These are phyloP conservation scores for Sclerotinia nivalis DNA, from an alignment of 2,329 filamentous ascomycete species.

Conservation along the genomic window DNA sequence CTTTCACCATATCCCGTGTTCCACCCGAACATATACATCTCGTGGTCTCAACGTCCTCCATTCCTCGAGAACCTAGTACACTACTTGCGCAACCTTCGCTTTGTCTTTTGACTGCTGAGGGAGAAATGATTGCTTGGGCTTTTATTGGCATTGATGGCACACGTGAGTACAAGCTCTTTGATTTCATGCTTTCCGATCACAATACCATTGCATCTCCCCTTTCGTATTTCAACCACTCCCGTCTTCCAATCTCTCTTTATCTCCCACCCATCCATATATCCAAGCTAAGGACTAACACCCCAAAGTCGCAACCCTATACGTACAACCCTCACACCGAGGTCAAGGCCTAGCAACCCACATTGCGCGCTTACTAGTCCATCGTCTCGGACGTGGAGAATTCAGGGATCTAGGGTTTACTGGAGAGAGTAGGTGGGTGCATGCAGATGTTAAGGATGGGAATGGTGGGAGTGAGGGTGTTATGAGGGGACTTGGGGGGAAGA, in stretches of 20 bases:
- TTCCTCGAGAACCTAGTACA: constrained; percentile 34
- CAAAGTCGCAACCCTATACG: constrained; percentile 37
- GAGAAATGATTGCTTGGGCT: constrained; percentile 36
- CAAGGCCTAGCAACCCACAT: constrained; percentile 37
- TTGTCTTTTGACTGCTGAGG: constrained; percentile 28
- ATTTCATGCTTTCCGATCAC: too few species aligned
- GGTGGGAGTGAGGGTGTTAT: constrained; percentile 39
- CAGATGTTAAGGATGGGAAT: constrained; percentile 39
- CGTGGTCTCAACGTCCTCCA: constrained; percentile 37
- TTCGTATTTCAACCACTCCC: too few species aligned
- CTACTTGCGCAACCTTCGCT: constrained; percentile 34
- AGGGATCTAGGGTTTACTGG: constrained; percentile 35
- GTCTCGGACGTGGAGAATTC: constrained; percentile 33
- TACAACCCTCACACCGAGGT: constrained; percentile 35
- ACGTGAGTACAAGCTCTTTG: not conserved
- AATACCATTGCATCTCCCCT: too few species aligned
- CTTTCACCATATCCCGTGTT: constrained; percentile 32
- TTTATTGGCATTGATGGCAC: constrained; percentile 38
- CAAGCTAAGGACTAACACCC: not conserved
- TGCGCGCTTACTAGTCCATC: constrained; percentile 30
- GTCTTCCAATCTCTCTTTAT: too few species aligned
- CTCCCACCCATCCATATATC: not conserved
- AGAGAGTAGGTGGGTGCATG: constrained; percentile 37
- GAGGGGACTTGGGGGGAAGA: constrained; percentile 33
- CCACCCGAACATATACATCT: constrained; percentile 35